phyloP scores from a whole-genome alignment of 306 rosid genomes.

The Cotoneaster glaucophyllus region DNA sequence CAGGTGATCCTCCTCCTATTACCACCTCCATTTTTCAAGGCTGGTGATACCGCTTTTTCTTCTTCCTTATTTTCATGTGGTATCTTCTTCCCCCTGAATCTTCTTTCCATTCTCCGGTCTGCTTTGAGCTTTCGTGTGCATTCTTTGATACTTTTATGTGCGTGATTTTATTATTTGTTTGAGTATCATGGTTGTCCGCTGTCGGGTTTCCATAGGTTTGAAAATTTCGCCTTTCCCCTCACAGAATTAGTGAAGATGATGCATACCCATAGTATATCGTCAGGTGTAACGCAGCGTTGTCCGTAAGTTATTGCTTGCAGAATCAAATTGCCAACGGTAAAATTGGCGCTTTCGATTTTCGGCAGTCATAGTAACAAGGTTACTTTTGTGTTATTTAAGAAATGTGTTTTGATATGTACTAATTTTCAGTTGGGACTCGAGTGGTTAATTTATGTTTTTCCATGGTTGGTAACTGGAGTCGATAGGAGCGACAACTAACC shows the following conservation, averaged over 20 bases:
- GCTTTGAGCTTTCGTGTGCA: neutral
- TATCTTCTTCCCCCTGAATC: neutral
- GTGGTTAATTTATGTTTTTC: neutral
- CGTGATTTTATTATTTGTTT: neutral
- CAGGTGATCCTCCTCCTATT: slow-evolving; percentile 37
- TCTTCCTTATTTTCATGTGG: neutral
- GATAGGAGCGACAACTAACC: too few species aligned
- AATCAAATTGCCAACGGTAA: neutral
- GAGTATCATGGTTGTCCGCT: neutral
- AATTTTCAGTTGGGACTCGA: neutral
- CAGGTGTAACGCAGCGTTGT: neutral
- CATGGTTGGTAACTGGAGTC: neutral
- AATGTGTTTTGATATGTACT: neutral
- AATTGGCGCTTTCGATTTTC: neutral
- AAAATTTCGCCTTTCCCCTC: neutral
- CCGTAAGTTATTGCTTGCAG: neutral
- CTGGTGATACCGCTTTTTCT: slow-evolving; percentile 23
- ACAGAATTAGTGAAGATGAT: neutral
- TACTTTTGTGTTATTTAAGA: neutral
- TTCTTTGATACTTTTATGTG: neutral
- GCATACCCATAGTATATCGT: neutral
- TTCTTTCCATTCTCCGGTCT: neutral
- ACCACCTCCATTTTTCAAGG: slow-evolving; percentile 40
- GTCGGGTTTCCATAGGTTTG: neutral
- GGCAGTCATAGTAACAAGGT: neutral